These are phyloP conservation scores for Terana coerulea DNA, from an alignment of 768 basidiomycete genomes.

Conservation along the genomic window DNA sequence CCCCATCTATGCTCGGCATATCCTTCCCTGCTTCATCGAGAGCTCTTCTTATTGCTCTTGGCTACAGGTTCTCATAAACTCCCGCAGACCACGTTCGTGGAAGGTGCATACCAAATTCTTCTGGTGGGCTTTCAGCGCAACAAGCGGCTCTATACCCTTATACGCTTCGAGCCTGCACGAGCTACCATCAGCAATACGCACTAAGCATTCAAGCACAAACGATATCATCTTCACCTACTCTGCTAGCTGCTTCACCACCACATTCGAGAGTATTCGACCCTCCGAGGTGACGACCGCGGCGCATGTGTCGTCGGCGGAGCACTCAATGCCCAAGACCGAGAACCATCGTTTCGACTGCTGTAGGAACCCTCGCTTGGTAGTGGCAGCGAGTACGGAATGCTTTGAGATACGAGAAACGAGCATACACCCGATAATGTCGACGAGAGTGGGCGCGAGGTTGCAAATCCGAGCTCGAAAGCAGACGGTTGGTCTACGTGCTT, in stretches of 20 bases:
- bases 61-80: constrained; percentile 73
- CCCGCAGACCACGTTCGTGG: constrained; percentile 76
- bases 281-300: constrained; percentile 78
- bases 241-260: constrained; percentile 79
- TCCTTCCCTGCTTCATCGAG: constrained; percentile 59
- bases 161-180: constrained; percentile 46
- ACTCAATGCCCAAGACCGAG: constrained; percentile 75
- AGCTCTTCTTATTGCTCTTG: constrained; percentile 65
- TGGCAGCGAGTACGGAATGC: too few relatives aligned
- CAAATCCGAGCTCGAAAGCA: too few relatives aligned
- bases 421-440: too few relatives aligned
- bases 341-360: constrained; percentile 28
- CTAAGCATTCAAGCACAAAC: background rate
- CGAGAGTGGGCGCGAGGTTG: too few relatives aligned
- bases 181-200: background rate
- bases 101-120: constrained; percentile 54
- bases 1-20: constrained; percentile 68
- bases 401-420: too few relatives aligned
- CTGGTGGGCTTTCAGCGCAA: constrained; percentile 77
- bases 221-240: constrained; percentile 36
- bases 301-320: constrained; percentile 93
- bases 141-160: constrained; percentile 77
- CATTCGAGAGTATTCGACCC: constrained; percentile 71
- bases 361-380: too few relatives aligned
- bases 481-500: too few relatives aligned